These are phyloP conservation scores for Mycena albidolilacea DNA, from an alignment of 768 basidiomycete genomes.

Conservation along the genomic window DNA sequence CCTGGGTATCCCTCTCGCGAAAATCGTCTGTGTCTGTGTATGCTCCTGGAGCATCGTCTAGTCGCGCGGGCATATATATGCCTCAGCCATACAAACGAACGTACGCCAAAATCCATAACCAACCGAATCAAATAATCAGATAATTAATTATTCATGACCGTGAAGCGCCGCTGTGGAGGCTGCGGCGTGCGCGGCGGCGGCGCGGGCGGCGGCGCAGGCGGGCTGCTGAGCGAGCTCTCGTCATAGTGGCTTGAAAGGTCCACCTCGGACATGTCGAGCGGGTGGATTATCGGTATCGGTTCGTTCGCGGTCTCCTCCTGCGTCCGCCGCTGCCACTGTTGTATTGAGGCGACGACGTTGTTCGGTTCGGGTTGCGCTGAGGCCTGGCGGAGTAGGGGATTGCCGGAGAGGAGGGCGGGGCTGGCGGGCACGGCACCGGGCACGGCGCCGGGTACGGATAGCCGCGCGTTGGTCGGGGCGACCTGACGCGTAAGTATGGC, in stretches of 20 bases:
- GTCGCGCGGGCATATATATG: background rate
- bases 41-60: constrained; percentile 24
- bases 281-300: constrained; percentile 39
- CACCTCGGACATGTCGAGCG: constrained; percentile 48
- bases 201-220: constrained; percentile 40
- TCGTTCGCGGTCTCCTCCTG: constrained; percentile 43
- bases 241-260: constrained; percentile 53
- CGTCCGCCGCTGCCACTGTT: constrained; percentile 50
- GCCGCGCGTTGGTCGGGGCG: constrained; percentile 16
- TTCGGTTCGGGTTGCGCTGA: constrained; percentile 32
- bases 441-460: background rate
- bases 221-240: constrained; percentile 42
- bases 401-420: constrained; percentile 38
- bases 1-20: constrained; percentile 3
- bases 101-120: constrained; percentile 8
- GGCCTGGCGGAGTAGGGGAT: constrained; percentile 29
- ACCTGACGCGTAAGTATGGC: constrained; percentile 16
- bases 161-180: constrained; percentile 47
- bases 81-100: background rate
- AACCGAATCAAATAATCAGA: background rate
- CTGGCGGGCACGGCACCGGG: constrained; percentile 31
- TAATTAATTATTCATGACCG: constrained; percentile 50
- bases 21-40: constrained; percentile 20
- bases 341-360: constrained; percentile 44
- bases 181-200: constrained; percentile 43